Percentiles rank a stretch among this genome's conserved stretches.
phyloP scores from a whole-genome alignment of 2,329 filamentous ascomycete genomes.

The Incumbomyces delicatus region DNA sequence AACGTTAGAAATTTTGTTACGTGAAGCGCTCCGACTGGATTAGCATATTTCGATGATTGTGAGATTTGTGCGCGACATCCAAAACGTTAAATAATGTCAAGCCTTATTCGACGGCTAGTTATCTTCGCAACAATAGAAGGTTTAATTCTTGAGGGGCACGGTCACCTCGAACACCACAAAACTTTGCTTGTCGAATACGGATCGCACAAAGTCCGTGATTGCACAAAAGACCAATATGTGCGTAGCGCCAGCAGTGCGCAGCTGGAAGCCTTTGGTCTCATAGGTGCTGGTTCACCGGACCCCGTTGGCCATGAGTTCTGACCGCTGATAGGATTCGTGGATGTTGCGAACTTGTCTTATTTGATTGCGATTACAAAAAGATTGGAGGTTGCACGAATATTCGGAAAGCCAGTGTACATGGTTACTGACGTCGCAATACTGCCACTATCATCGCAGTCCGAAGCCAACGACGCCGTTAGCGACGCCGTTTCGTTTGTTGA shows the following conservation, averaged over 20 bases:
- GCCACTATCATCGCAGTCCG: slow-evolving; percentile 64
- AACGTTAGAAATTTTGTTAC: too few species aligned
- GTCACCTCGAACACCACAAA: slow-evolving; percentile 35
- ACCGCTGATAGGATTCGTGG: slow-evolving; percentile 60
- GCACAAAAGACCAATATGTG: slow-evolving; percentile 24
- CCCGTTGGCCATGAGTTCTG: slow-evolving; percentile 2
- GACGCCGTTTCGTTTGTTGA: slow-evolving; percentile 20
- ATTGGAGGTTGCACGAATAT: slow-evolving; percentile 79
- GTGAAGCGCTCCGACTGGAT: too few species aligned
- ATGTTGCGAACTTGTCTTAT: slow-evolving; percentile 70
- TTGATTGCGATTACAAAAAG: slow-evolving; percentile 78
- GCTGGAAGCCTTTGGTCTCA: slow-evolving; percentile 44
- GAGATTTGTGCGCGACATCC: too few species aligned
- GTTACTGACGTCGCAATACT: slow-evolving; percentile 87
- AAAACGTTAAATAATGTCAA: slow-evolving; percentile 51
- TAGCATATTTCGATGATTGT: too few species aligned
- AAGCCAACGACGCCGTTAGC: slow-evolving; percentile 63
- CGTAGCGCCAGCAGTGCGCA: slow-evolving; percentile 26
- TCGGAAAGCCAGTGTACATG: slow-evolving; percentile 72
- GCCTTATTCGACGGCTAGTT: slow-evolving; percentile 66
- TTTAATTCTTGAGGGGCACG: slow-evolving; percentile 65
- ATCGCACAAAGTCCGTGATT: slow-evolving; percentile 42
- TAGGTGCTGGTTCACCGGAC: slow-evolving; percentile 38
- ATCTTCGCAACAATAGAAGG: slow-evolving; percentile 76
- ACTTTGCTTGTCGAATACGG: slow-evolving; percentile 64